Conservation (phyloP, 768 basidiomycete species). For the Termitomyces heimii region DNA sequence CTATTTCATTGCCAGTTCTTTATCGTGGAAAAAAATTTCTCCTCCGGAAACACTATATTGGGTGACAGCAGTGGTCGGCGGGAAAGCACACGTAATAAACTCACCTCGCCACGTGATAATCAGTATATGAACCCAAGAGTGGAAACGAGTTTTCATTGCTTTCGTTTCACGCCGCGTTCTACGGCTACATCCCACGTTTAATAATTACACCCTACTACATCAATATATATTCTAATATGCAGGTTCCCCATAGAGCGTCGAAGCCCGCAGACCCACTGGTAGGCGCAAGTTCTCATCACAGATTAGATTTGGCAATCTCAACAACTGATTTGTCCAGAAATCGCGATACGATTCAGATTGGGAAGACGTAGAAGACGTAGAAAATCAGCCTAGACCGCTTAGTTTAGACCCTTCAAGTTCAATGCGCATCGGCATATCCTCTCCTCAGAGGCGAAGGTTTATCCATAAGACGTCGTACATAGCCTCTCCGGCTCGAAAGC, state of each 20-base stretch:
- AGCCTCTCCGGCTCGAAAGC: slow-evolving; percentile 17
- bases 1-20: too few species aligned
- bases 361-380: slow-evolving; percentile 26
- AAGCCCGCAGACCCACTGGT: background rate
- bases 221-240: background rate
- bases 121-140: background rate
- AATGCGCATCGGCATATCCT: slow-evolving; percentile 12
- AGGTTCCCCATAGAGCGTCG: background rate
- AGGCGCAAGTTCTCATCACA: background rate
- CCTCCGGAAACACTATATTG: too few species aligned
- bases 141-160: background rate
- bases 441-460: slow-evolving; percentile 25
- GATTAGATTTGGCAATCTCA: background rate
- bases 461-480: slow-evolving; percentile 15
- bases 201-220: background rate
- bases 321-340: background rate
- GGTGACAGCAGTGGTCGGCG: too few species aligned
- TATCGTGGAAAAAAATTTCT: too few species aligned
- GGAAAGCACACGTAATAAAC: background rate
- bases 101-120: background rate
- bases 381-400: slow-evolving; percentile 6
- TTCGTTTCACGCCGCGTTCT: background rate
- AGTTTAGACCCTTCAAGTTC: slow-evolving; percentile 10
- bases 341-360: slow-evolving; percentile 16
- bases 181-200: background rate